Evolutionary conservation across 2,329 filamentous ascomycete species (phyloP), one percentile per base, ranked within the genome.

Genomic region (Cordyceps javanica): DNA sequence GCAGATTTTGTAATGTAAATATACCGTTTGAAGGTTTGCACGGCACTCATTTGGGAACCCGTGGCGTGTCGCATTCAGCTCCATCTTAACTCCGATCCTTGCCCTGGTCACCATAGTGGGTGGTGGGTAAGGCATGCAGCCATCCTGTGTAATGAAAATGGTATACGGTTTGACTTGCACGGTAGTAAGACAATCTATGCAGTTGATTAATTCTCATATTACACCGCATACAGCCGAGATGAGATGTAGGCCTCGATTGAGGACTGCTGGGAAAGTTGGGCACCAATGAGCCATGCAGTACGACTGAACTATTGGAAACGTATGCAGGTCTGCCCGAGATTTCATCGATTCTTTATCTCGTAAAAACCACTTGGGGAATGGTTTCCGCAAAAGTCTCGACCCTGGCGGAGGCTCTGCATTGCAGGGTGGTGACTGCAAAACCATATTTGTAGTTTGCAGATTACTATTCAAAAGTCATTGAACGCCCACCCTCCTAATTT

Each of bases 211-310:
- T 14, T 19, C n/a, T 6, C 19, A 26, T 36, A 54, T 45, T 26
- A 39, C 51, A 26, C 49, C 16, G 49, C 50, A 42, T 53, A 11
- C 36, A 42, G 25, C 50, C 50, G 38, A 53, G 50, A 53, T 53
- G 50, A 51, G 48, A 53, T 53, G 36, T n/a, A 9, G n/a, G 30
- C 34, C 25, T 39, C 50, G 38, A 42, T 53, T 39, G 25, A 30
- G 50, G 36, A 23, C 21, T 23, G 26, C 49, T 38, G 34, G 36
- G 25, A 36, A 28, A 30, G 50, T 53, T 53, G 50, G 50, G 50
- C 50, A 53, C 25, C 50, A 32, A 53, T 23, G 21, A 25, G 13
- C 26, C 26, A 53, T 53, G 50, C 50, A 42, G 50, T 28, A 42
- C 26, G 19, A 42, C 36, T 53, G 26, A 10, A 41, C n/a, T 53